Base-by-base conservation (phyloP, 1,284 basidiomycete genomes). In the Spongispora temasekensis region DNA sequence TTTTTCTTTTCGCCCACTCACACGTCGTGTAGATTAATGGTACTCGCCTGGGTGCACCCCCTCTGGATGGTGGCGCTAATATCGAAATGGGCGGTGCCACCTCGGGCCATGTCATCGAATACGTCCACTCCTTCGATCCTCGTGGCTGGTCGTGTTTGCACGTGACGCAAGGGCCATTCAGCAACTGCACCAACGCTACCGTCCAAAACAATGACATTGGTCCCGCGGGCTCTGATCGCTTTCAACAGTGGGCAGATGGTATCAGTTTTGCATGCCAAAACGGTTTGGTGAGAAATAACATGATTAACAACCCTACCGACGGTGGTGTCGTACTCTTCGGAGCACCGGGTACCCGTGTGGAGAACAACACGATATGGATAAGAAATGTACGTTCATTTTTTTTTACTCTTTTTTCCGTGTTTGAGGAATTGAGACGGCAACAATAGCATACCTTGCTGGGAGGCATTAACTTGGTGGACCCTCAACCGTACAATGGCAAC, bases 291-390 rank as follows among this genome's bases (percentile, higher is more conserved):
- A 83, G 83, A 57, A 87, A 89, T 67, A 95, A 95, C 73, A 81
- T 85, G 73, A 79, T 95, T 57, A 81, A 83, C 64, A 84, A 83
- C 60, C 81, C 93, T 5, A 94, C 93, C 1, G 93, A 95, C 69
- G 91, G 90, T 12, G 91, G 88, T 3, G 90, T 94, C 57, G 93
- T 94, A 2, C 67, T 95, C 3, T 95, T 95, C 67, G 93, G 92
- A n/a, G 77, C 91, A 1, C 91, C 91, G 2, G 90, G 88, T 2
- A 87, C 87, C 2, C 78, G 83, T 50, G 84, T 95, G n/a, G 83
- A 88, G 63, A 86, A 87, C 67, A 90, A 90, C 70, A 91, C 88
- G 0, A 88, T 94, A 64, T 87, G 83, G 80, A 82, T 89, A 7
- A 78, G 85, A 48, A 89, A 83, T 57, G 89, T 89, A 65, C 34